phyloP scores from a whole-genome alignment of 2,329 filamentous ascomycete species.

The Fusarium zealandicum region DNA sequence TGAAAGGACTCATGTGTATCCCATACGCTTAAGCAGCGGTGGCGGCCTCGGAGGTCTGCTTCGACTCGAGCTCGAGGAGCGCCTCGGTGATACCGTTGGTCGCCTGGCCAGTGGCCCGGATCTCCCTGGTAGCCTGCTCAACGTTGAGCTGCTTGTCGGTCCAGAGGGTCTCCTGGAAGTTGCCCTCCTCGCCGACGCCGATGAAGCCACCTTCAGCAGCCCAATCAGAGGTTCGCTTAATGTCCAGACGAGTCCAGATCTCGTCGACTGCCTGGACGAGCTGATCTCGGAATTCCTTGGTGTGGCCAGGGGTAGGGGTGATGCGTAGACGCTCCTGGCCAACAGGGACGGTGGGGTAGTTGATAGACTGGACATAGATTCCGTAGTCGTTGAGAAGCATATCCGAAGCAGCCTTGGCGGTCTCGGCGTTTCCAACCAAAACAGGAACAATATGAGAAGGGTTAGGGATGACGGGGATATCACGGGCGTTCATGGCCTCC shows the following conservation, averaged over 20 bases:
- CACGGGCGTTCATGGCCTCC: conserved; percentile 75
- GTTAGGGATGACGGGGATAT: conserved; percentile 97
- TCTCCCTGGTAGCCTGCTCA: conserved; percentile 68
- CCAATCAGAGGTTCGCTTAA: conserved; percentile 95
- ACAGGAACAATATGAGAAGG: conserved; percentile 96
- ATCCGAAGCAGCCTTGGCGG: conserved; percentile 91
- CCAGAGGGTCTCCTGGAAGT: conserved; percentile 79
- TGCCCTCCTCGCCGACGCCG: conserved; percentile 80
- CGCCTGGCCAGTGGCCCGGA: conserved; percentile 55
- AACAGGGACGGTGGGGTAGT: conserved; percentile 96
- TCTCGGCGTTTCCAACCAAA: conserved; percentile 90
- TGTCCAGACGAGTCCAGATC: conserved; percentile 87
- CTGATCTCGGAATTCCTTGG: conserved; percentile 82
- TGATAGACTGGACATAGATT: conserved; percentile 99
- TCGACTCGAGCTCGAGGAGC: conserved; percentile 63
- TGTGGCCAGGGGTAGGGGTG: conserved; percentile 93
- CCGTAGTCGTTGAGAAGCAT: conserved; percentile 87
- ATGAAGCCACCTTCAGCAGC: conserved; percentile 90
- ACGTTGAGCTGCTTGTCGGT: conserved; percentile 87
- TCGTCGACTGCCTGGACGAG: conserved; percentile 83
- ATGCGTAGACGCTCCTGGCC: conserved; percentile 97
- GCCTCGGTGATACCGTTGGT: conserved; percentile 61
- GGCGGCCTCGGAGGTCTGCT: conserved; percentile 43
- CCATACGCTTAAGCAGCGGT: conserved; percentile 37
- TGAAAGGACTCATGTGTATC: not conserved